Evolutionary conservation across 1,284 basidiomycete genomes (phyloP), one percentile per base, ranked within the genome.

Genomic region (Entoloma clypeatum): DNA sequence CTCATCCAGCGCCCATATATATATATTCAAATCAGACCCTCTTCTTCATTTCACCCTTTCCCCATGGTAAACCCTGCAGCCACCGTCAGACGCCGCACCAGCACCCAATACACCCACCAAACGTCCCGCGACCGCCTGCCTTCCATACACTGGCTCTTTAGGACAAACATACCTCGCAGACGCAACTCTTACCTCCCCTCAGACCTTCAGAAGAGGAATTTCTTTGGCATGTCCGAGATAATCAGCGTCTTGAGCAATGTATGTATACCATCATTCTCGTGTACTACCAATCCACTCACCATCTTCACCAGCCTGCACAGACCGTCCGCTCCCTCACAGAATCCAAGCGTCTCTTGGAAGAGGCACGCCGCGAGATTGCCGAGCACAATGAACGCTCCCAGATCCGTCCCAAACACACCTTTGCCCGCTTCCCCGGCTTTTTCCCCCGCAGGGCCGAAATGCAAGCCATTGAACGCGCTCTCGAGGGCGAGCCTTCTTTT

Each of bases 141-240:
- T 17, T 65, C 67, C 29, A 58, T 71, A 34, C 81, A 86, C 50
- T 86, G 81, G 81, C 68, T 85, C 39, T 83, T 85, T 57, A 72
- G 80, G 51, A 79, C 75, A 47, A 86, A 82, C 60, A 75, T 85
- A 39, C 80, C 83, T 51, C 73, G 77, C 41, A 69, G 74, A 54
- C 68, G 79, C 44, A 72, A 71, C 42, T 79, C 77, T 39, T 75
- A 72, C 41, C 64, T 81, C 46, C 74, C 77, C 9, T 55, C 68
- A 28, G 75, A 80, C 56, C 63, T 76, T 38, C 76, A 76, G 53
- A 79, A 77, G 53, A 69, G 84, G 41, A 80, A 80, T 49, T 77
- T 88, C 53, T 90, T 90, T 50, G 86, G 87, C 14, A 71, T 90
- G 64, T 76, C 82, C 40, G 86, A 90, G 49, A 78, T 90, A 44